These are phyloP conservation scores for Leishmania mexicana DNA, from an alignment of 208 protist genomes.

Conservation along the genomic window DNA sequence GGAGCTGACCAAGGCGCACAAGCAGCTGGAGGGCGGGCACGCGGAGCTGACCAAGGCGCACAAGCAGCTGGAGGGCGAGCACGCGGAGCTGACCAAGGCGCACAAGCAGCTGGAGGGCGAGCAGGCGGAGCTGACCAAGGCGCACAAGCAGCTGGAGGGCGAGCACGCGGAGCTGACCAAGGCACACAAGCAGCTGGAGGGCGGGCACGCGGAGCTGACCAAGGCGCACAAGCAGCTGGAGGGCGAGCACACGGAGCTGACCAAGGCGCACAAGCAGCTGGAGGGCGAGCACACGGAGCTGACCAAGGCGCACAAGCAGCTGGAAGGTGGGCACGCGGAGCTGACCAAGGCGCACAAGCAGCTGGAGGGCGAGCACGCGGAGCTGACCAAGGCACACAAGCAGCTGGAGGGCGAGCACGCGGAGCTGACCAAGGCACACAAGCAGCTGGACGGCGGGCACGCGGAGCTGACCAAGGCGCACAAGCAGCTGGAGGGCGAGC, in stretches of 20 bases:
- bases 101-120: slow-evolving; percentile 32
- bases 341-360: slow-evolving; percentile 17
- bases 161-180: background rate
- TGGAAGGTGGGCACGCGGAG: slow-evolving; percentile 10
- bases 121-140: slow-evolving; percentile 4
- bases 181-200: background rate
- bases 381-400: slow-evolving; percentile 8
- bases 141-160: background rate
- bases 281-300: no score
- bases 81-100: slow-evolving; percentile 49
- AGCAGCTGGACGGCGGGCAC: no score
- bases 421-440: no score
- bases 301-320: no score
- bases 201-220: no score
- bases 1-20: background rate
- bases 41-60: slow-evolving; percentile 23
- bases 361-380: slow-evolving; percentile 4
- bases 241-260: no score
- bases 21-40: slow-evolving; percentile 23
- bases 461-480: background rate
- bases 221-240: no score
- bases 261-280: no score
- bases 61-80: slow-evolving; percentile 32
- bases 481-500: no score
- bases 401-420: no score